Conservation (phyloP, 495 filamentous ascomycete genomes). For the Eremomyces bilateralis region DNA sequence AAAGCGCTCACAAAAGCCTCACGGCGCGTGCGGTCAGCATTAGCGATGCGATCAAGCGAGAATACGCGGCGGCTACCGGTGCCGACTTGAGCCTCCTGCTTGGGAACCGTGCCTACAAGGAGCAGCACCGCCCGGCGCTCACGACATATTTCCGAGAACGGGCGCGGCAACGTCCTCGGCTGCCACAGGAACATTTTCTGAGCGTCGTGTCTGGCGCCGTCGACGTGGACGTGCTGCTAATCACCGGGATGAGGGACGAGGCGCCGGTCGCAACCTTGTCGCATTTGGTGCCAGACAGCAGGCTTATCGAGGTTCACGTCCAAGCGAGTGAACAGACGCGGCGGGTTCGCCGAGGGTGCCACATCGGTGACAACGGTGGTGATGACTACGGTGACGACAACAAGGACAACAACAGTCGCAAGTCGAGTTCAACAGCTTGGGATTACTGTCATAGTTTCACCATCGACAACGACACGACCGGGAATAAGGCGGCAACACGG, state of each 20-base stretch:
- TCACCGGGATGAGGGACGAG: constrained; percentile 46
- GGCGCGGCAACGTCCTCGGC: constrained; percentile 22
- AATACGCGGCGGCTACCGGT: constrained; percentile 32
- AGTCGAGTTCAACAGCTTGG: constrained; percentile 15
- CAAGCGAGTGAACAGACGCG: constrained; percentile 24
- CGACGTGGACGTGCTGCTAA: constrained; percentile 7
- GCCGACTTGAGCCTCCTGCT: constrained; percentile 29
- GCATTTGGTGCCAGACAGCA: constrained; percentile 33
- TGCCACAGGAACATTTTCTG: constrained; percentile 35
- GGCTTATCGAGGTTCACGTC: constrained; percentile 32
- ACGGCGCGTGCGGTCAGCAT: constrained; percentile 31
- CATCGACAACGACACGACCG: constrained; percentile 28
- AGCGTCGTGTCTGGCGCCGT: constrained; percentile 19
- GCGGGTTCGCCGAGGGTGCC: constrained; percentile 19
- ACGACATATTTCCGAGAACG: constrained; percentile 31
- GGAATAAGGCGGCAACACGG: constrained; percentile 18
- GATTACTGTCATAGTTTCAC: constrained; percentile 25
- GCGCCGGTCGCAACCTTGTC: constrained; percentile 32
- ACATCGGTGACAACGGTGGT: constrained; percentile 11
- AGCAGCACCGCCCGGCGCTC: constrained; percentile 33
- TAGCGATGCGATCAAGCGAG: constrained; percentile 35
- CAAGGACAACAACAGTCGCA: constrained; percentile 13
- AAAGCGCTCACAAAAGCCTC: constrained; percentile 16
- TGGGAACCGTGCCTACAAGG: constrained; percentile 35
- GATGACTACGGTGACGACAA: constrained; percentile 13